Evolutionary conservation across 2,329 filamentous ascomycete genomes (phyloP).

Genomic region (Trichoderma citrinoviride): DNA sequence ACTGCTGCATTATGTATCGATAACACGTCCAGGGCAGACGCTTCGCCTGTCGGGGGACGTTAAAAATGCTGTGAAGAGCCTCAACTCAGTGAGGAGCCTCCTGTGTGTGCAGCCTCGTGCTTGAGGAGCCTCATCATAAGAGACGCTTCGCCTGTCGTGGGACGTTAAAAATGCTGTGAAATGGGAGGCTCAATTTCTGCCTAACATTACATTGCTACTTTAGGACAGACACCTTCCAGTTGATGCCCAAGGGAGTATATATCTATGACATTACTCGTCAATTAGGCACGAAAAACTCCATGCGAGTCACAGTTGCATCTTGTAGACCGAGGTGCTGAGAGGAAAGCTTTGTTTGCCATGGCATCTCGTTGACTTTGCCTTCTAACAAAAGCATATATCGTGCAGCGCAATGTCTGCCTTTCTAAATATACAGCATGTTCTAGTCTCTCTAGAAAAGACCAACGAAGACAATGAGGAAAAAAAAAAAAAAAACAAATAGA

Average conservation of each 20-base stretch:
- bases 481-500: background rate
- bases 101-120: too few species aligned
- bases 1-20: too few species aligned
- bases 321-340: too few species aligned
- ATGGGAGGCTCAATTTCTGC: too few species aligned
- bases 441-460: background rate
- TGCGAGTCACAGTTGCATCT: background rate
- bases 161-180: background rate
- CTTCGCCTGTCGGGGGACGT: background rate
- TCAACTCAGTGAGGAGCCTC: too few species aligned
- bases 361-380: background rate
- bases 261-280: too few species aligned
- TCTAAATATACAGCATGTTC: slow-evolving; percentile 14
- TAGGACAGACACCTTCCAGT: too few species aligned
- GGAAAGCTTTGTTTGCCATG: background rate
- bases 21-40: background rate
- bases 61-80: background rate
- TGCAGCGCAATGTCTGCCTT: background rate
- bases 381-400: background rate
- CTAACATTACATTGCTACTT: too few species aligned
- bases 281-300: too few species aligned
- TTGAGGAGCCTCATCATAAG: too few species aligned
- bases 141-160: too few species aligned
- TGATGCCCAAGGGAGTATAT: too few species aligned
- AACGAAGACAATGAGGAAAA: background rate